These are phyloP conservation scores for Aspergillus pseudonomiae DNA, from an alignment of 2,329 filamentous ascomycete species.

Conservation along the genomic window DNA sequence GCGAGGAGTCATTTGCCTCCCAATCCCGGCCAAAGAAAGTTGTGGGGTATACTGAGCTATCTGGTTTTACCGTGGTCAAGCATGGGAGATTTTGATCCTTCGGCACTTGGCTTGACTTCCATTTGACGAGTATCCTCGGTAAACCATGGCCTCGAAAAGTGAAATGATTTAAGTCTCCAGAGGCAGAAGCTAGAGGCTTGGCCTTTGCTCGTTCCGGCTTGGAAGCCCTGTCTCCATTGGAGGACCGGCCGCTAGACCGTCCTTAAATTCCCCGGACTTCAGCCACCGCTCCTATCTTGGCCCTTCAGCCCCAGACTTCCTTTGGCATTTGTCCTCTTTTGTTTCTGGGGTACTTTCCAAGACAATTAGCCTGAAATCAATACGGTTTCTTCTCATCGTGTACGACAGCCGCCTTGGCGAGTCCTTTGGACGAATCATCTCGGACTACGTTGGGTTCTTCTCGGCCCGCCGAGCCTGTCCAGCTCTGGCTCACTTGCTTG, in stretches of 20 bases:
- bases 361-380: conserved; percentile 16
- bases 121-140: conserved; percentile 2
- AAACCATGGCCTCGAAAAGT: conserved; percentile 3
- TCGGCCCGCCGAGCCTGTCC: conserved; percentile 1
- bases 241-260: conserved; percentile 11
- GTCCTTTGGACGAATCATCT: conserved; percentile 1
- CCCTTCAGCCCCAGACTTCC: conserved; percentile 5
- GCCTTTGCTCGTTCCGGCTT: conserved; percentile 13
- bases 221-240: conserved; percentile 2
- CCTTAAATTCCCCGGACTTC: conserved; percentile 10
- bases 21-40: neutral
- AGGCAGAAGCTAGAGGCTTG: conserved; percentile 17
- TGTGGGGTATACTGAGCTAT: neutral
- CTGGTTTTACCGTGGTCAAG: neutral
- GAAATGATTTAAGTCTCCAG: neutral
- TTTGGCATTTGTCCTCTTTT: neutral
- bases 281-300: conserved; percentile 8
- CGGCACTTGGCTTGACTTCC: neutral
- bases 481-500: neutral
- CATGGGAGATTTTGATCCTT: neutral
- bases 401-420: neutral
- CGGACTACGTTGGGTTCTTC: neutral
- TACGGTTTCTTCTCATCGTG: neutral
- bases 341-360: neutral
- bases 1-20: conserved; percentile 6